These are phyloP conservation scores for Emmonsiellopsis sp. DNA, from an alignment of 2,329 filamentous ascomycete genomes.

Conservation along the genomic window DNA sequence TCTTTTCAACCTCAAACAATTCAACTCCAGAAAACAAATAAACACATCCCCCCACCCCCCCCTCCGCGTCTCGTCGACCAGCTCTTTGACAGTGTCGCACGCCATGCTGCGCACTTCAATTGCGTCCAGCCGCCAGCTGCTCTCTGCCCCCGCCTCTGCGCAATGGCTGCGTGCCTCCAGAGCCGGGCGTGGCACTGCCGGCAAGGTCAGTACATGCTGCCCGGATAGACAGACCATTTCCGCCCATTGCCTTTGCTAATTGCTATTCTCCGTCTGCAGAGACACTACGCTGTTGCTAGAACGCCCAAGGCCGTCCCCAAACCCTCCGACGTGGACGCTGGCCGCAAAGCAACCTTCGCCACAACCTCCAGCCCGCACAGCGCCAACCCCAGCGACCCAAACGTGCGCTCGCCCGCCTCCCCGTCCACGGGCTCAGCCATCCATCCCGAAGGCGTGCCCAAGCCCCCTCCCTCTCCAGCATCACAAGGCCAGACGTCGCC, in stretches of 20 bases:
- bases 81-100: slow-evolving; percentile 33
- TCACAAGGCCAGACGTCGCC: slow-evolving; percentile 26
- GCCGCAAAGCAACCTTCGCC: slow-evolving; percentile 17
- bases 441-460: slow-evolving; percentile 40
- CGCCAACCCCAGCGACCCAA: slow-evolving; percentile 7
- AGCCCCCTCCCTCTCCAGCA: slow-evolving; percentile 34
- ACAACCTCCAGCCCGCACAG: slow-evolving; percentile 6
- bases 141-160: slow-evolving; percentile 26
- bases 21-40: not conserved
- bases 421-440: slow-evolving; percentile 39
- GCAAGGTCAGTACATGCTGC: slow-evolving; percentile 24
- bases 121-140: slow-evolving; percentile 36
- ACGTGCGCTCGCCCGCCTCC: slow-evolving; percentile 25
- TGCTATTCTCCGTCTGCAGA: slow-evolving; percentile 21
- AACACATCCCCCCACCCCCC: slow-evolving; percentile 16
- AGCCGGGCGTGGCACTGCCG: slow-evolving; percentile 17
- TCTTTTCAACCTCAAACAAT: slow-evolving; percentile 19
- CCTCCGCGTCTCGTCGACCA: slow-evolving; percentile 14
- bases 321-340: slow-evolving; percentile 15
- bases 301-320: not conserved
- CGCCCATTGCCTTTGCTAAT: not conserved
- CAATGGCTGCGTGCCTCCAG: slow-evolving; percentile 33
- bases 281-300: slow-evolving; percentile 39
- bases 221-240: not conserved
- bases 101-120: slow-evolving; percentile 49